Percentiles rank a stretch among this genome's conserved stretches.
phyloP scores from a whole-genome alignment of 106 monocot species.

The Agapanthus africanus region DNA sequence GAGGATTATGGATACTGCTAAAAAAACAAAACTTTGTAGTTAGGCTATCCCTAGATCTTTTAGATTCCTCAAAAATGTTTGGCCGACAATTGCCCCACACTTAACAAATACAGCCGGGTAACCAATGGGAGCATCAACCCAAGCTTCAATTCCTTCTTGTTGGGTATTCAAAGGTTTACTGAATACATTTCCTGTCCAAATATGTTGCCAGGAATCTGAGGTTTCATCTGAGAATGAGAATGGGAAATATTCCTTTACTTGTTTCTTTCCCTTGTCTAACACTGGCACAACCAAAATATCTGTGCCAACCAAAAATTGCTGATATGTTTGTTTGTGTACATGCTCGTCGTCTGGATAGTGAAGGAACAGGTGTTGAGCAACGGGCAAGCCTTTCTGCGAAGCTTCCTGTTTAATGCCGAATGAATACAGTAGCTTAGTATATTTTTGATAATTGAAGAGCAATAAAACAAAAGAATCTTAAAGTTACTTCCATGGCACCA shows the following conservation, averaged over 20 bases:
- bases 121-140: conserved; percentile 69
- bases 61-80: conserved; percentile 59
- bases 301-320: conserved; percentile 72
- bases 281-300: conserved; percentile 82
- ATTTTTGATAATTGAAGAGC: not conserved
- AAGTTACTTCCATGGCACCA: no score
- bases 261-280: conserved; percentile 51
- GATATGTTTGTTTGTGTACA: conserved; percentile 51
- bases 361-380: conserved; percentile 68
- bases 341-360: conserved; percentile 72
- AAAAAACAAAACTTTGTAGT: no score
- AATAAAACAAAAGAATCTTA: no score
- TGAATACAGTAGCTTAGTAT: not conserved
- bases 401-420: conserved; percentile 50
- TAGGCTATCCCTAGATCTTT: no score
- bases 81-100: conserved; percentile 41
- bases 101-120: conserved; percentile 81
- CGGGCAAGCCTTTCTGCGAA: conserved; percentile 61
- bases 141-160: conserved; percentile 36
- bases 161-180: not conserved
- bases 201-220: conserved; percentile 72
- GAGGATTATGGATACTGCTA: no score
- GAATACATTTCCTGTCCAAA: conserved; percentile 58
- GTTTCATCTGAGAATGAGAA: conserved; percentile 20
- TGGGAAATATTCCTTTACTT: conserved; percentile 66